phyloP scores from a whole-genome alignment of 163 green algal genomes.

The Scenedesmus sp. region DNA sequence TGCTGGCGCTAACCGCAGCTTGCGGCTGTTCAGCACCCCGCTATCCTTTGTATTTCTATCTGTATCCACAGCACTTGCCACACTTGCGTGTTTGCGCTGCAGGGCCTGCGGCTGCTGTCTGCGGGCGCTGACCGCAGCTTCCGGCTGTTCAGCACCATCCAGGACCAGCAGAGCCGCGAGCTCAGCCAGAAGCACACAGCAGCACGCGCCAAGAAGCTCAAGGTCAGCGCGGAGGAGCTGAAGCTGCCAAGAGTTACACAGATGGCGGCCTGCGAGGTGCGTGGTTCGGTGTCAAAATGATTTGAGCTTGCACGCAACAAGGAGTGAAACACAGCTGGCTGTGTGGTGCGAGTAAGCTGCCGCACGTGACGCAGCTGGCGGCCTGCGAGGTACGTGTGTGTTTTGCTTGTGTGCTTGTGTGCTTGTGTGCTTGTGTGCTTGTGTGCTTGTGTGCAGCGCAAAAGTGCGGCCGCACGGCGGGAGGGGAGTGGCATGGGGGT shows the following conservation, averaged over 20 bases:
- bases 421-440: too few species aligned
- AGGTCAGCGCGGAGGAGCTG: slow-evolving; percentile 78
- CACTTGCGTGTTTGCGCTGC: not conserved
- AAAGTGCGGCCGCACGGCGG: too few species aligned
- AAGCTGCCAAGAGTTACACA: slow-evolving; percentile 79
- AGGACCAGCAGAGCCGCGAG: slow-evolving; percentile 94
- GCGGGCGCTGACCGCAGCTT: slow-evolving; percentile 88
- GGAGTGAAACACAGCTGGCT: too few species aligned
- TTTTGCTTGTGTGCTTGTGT: too few species aligned
- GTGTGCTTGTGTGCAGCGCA: too few species aligned
- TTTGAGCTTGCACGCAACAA: too few species aligned
- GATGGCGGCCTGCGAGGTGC: slow-evolving; percentile 76
- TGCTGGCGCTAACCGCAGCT: not conserved
- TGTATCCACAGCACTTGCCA: too few species aligned
- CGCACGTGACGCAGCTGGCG: slow-evolving; percentile 73
- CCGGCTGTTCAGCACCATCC: slow-evolving; percentile 90
- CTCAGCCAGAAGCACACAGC: slow-evolving; percentile 85
- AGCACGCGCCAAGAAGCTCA: slow-evolving; percentile 74
- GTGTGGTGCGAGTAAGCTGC: slow-evolving; percentile 68
- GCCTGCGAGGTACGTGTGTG: slow-evolving; percentile 63
- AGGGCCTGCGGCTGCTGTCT: slow-evolving; percentile 80
- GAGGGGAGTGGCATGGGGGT: too few species aligned
- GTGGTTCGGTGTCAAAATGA: not conserved
- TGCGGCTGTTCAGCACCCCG: too few species aligned
- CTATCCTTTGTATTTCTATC: too few species aligned